Evolutionary conservation across 495 filamentous ascomycete species (phyloP).

Genomic region (Penicillium crystallinum): DNA sequence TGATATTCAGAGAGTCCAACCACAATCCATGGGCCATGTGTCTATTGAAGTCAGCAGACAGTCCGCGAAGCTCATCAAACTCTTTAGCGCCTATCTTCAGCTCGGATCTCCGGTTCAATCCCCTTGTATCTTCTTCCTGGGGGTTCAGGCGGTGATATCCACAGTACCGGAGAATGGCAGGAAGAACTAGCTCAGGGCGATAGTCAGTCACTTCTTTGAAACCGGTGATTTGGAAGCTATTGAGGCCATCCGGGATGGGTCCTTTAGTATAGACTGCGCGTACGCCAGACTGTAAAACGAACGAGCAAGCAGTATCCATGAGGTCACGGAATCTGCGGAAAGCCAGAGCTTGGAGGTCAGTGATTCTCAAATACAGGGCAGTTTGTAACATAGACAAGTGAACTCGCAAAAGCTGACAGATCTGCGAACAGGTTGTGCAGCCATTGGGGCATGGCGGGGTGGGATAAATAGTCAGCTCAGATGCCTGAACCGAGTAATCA

Average conservation of each 20-base stretch:
- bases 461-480: background rate
- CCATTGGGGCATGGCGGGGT: background rate
- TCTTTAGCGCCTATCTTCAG: background rate
- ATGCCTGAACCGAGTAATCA: background rate
- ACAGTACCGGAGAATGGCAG: slow-evolving; percentile 3
- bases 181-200: slow-evolving; percentile 1
- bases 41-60: background rate
- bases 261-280: background rate
- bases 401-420: background rate
- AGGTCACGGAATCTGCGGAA: slow-evolving; percentile 3
- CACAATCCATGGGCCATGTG: background rate
- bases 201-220: background rate
- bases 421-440: background rate
- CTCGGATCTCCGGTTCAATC: background rate
- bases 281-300: background rate
- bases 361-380: background rate
- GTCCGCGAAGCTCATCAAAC: background rate
- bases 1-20: background rate
- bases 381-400: background rate
- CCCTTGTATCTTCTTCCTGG: background rate
- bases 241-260: background rate
- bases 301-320: background rate
- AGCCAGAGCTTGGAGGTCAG: slow-evolving; percentile 1
- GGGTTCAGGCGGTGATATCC: slow-evolving; percentile 3
- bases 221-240: background rate